phyloP scores from a whole-genome alignment of 1,139 yeast species.

The Yamadazyma sp. region DNA sequence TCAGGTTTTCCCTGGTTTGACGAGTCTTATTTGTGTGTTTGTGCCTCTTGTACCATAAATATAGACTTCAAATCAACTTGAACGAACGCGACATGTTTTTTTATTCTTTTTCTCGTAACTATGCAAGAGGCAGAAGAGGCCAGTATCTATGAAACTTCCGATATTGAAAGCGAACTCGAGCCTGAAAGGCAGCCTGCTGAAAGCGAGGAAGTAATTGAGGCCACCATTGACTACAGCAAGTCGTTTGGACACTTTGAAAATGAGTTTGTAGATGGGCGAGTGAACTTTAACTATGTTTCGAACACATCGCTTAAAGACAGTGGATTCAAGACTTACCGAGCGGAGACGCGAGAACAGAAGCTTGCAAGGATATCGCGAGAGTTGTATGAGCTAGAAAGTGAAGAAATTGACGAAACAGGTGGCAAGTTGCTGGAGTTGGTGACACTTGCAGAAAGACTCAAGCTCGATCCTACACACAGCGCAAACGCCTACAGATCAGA shows the following conservation, averaged over 20 bases:
- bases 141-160: conserved; percentile 53
- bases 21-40: too few species aligned
- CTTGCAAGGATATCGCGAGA: conserved; percentile 47
- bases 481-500: background rate
- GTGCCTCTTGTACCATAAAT: conserved; percentile 1
- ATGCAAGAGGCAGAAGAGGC: conserved; percentile 11
- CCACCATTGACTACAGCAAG: conserved; percentile 20
- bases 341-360: conserved; percentile 44
- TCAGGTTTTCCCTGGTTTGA: too few species aligned
- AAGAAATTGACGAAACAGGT: conserved; percentile 2
- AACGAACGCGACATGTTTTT: background rate
- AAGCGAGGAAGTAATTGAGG: conserved; percentile 18
- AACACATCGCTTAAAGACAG: conserved; percentile 18
- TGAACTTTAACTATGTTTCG: conserved; percentile 42
- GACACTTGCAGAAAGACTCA: conserved; percentile 5
- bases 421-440: conserved; percentile 10
- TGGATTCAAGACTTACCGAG: conserved; percentile 28
- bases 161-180: conserved; percentile 35
- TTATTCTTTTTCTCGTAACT: background rate
- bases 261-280: conserved; percentile 15
- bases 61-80: background rate
- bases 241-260: conserved; percentile 21
- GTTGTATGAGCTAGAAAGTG: conserved; percentile 30
- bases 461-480: background rate
- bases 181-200: conserved; percentile 9